A percentile compares a stretch with the other conserved stretches of the same genome.
Conservation (phyloP, 2,329 filamentous ascomycete species). For the Onygenales sp. region DNA sequence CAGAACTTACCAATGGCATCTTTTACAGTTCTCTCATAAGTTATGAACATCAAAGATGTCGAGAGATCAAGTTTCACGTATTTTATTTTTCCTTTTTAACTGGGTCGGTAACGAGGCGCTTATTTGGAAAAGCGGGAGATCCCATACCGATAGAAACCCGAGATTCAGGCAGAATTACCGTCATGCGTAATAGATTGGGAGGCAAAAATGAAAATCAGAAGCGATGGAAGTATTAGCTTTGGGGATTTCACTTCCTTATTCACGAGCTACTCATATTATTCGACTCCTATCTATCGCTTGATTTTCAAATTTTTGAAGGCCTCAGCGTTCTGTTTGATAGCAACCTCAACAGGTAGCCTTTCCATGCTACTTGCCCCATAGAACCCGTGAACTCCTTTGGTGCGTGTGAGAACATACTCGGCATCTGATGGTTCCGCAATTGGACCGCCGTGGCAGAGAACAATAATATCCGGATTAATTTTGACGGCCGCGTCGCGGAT, state of each 20-base stretch:
- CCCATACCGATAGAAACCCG: too few species aligned
- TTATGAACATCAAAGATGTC: too few species aligned
- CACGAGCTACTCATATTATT: not conserved
- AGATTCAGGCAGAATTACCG: too few species aligned
- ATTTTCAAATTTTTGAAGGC: constrained; percentile 38
- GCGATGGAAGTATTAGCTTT: not conserved
- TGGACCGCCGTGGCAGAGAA: constrained; percentile 62
- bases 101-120: too few species aligned
- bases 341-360: constrained; percentile 56
- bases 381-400: constrained; percentile 59
- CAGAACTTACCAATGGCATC: too few species aligned
- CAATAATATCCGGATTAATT: constrained; percentile 51
- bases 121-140: too few species aligned
- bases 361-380: constrained; percentile 65
- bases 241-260: not conserved
- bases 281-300: not conserved
- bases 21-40: too few species aligned
- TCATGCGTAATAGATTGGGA: too few species aligned
- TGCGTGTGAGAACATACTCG: constrained; percentile 50
- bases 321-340: constrained; percentile 50
- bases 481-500: constrained; percentile 52
- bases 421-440: constrained; percentile 57
- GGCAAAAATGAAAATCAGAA: too few species aligned
- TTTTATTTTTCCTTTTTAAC: too few species aligned
- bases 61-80: too few species aligned